A percentile compares a stretch with the other conserved stretches of the same genome.
These are phyloP conservation scores for Metschnikowia continentalis DNA, from an alignment of 805 yeast species.

Conservation along the genomic window DNA sequence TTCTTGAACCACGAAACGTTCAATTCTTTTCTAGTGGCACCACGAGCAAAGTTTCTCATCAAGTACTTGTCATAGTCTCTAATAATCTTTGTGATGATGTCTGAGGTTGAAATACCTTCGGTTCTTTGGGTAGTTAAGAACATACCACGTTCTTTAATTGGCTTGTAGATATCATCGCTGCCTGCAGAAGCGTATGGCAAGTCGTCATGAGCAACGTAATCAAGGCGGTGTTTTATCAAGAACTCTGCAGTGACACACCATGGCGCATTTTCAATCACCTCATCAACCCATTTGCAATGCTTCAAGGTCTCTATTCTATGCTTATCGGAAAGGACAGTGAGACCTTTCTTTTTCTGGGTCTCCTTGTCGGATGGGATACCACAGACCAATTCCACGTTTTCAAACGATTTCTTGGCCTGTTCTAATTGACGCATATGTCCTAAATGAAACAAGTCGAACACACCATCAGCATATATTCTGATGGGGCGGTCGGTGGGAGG, in stretches of 20 bases:
- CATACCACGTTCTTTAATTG: conserved; percentile 86
- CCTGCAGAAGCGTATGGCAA: conserved; percentile 90
- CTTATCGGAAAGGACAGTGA: conserved; percentile 83
- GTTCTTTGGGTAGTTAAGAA: conserved; percentile 94
- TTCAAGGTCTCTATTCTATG: conserved; percentile 88
- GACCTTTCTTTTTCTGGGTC: conserved; percentile 88
- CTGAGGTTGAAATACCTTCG: conserved; percentile 93
- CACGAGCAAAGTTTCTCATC: conserved; percentile 96
- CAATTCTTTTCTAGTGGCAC: conserved; percentile 93
- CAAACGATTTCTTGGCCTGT: conserved; percentile 90
- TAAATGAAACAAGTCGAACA: conserved; percentile 90
- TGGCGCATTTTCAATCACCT: conserved; percentile 90
- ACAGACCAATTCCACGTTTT: conserved; percentile 78
- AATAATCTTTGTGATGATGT: conserved; percentile 90
- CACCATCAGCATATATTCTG: conserved; percentile 97
- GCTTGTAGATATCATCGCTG: conserved; percentile 86
- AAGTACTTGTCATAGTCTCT: conserved; percentile 94
- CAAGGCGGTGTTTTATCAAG: conserved; percentile 72
- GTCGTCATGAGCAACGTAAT: conserved; percentile 97
- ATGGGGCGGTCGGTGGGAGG: conserved; percentile 87
- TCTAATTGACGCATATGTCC: conserved; percentile 98
- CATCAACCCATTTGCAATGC: conserved; percentile 98
- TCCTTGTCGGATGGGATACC: conserved; percentile 89
- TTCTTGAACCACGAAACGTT: conserved; percentile 97
- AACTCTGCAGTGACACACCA: conserved; percentile 91